These are phyloP conservation scores for Colletotrichum tamarilloi DNA, from an alignment of 2,329 filamentous ascomycete species.

Conservation along the genomic window DNA sequence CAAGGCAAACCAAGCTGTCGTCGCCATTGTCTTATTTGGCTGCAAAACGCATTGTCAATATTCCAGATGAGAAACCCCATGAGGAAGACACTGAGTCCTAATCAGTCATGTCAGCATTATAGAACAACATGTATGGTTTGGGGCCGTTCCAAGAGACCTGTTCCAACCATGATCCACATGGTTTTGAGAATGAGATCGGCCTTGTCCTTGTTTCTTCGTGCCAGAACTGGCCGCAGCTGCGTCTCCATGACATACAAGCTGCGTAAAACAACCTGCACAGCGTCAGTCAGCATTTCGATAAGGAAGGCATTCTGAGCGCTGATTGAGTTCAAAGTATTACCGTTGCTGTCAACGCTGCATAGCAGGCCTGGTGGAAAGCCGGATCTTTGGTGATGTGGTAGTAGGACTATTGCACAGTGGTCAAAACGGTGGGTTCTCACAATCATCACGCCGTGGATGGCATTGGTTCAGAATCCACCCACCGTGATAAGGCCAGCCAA, in stretches of 20 bases:
- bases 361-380: constrained; percentile 84
- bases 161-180: constrained; percentile 81
- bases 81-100: constrained; percentile 77
- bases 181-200: constrained; percentile 60
- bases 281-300: not conserved
- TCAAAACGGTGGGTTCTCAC: not conserved
- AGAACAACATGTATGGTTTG: not conserved
- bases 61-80: constrained; percentile 83
- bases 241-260: constrained; percentile 80
- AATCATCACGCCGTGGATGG: not conserved
- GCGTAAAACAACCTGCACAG: constrained; percentile 68
- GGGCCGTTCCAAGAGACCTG: constrained; percentile 48
- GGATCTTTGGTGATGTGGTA: constrained; percentile 88
- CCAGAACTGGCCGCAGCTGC: constrained; percentile 57
- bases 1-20: constrained; percentile 79
- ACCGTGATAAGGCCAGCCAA: constrained; percentile 78
- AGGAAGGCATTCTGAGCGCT: not conserved
- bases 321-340: not conserved
- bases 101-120: not conserved
- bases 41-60: constrained; percentile 82
- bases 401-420: constrained; percentile 42
- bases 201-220: constrained; percentile 59
- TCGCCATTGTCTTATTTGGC: constrained; percentile 72
- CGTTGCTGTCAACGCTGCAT: constrained; percentile 76
- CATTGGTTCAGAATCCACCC: constrained; percentile 47